Conservation (phyloP, 805 yeast genomes). For the Cyberlindnera galapagoensis region DNA sequence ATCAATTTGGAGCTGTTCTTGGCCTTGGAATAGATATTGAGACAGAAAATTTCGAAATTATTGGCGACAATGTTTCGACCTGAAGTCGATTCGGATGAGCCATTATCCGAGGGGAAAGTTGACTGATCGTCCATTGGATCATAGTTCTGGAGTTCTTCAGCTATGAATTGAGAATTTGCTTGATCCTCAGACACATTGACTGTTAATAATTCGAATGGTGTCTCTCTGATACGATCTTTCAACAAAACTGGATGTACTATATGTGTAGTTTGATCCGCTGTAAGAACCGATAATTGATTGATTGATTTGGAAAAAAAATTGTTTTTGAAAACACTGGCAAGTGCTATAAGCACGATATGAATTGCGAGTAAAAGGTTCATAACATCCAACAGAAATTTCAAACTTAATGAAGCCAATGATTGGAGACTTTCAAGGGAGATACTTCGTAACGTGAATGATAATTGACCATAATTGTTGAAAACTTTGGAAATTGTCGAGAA, state of each 20-base stretch:
- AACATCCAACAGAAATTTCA: conserved; percentile 8
- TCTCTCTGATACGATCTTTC: conserved; percentile 5
- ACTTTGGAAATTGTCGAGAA: neutral
- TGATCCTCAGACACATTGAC: conserved; percentile 13
- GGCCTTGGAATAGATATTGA: conserved; percentile 8
- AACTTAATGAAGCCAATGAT: conserved; percentile 1
- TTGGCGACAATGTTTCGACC: conserved; percentile 21
- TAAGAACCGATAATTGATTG: conserved; percentile 16
- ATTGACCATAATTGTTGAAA: conserved; percentile 2
- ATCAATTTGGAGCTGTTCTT: conserved; percentile 14
- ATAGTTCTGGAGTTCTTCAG: neutral
- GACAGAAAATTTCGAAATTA: conserved; percentile 20
- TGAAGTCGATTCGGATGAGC: conserved; percentile 8
- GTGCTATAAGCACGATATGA: conserved; percentile 20
- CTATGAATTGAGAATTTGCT: conserved; percentile 5
- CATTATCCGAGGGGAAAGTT: conserved; percentile 14
- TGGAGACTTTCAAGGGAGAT: conserved; percentile 1
- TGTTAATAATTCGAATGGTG: conserved; percentile 14
- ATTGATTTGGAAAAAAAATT: conserved; percentile 21
- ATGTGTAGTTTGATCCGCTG: neutral
- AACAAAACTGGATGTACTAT: conserved; percentile 1
- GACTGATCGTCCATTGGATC: conserved; percentile 6
- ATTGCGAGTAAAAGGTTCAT: conserved; percentile 18
- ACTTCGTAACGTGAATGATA: conserved; percentile 1
- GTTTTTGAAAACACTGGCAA: conserved; percentile 20